phyloP scores from a whole-genome alignment of 495 filamentous ascomycete genomes.

The Neurospora discreta region DNA sequence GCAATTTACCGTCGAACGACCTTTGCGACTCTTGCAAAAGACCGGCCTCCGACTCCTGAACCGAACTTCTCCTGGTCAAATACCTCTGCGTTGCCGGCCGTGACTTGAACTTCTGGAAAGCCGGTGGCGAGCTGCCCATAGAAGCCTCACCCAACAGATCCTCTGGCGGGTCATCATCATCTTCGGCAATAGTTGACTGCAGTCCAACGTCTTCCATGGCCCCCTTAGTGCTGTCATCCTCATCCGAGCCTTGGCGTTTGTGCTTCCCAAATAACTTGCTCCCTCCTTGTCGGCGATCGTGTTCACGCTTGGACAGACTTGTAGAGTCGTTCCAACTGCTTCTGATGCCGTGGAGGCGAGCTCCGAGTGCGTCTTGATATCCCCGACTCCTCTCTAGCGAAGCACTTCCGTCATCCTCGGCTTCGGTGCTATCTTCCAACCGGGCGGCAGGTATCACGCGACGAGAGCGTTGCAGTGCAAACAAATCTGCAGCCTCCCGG shows the following conservation, averaged over 20 bases:
- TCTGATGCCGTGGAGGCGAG: constrained; percentile 42
- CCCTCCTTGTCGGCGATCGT: constrained; percentile 27
- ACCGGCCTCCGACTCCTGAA: constrained; percentile 18
- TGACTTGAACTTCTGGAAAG: constrained; percentile 70
- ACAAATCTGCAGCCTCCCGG: constrained; percentile 85
- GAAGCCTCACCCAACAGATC: constrained; percentile 44
- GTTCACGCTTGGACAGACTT: constrained; percentile 20
- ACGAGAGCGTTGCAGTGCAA: constrained; percentile 79
- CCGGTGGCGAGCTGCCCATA: constrained; percentile 62
- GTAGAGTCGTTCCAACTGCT: constrained; percentile 48
- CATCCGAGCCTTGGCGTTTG: constrained; percentile 17
- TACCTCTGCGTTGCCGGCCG: constrained; percentile 12
- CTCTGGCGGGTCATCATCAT: constrained; percentile 47
- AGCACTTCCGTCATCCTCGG: constrained; percentile 54
- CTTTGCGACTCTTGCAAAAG: constrained; percentile 9
- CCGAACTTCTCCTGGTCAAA: constrained; percentile 14
- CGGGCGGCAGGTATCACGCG: constrained; percentile 73
- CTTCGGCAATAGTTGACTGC: constrained; percentile 48
- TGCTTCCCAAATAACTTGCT: constrained; percentile 30
- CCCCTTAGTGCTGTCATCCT: constrained; percentile 49
- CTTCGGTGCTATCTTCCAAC: constrained; percentile 70
- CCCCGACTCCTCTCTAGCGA: constrained; percentile 48
- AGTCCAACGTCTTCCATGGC: constrained; percentile 83
- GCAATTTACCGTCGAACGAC: constrained; percentile 10
- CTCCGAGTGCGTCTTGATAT: constrained; percentile 29